Evolutionary conservation across 2,329 filamentous ascomycete genomes (phyloP).

Genomic region (Tolypocladium pustulatum): DNA sequence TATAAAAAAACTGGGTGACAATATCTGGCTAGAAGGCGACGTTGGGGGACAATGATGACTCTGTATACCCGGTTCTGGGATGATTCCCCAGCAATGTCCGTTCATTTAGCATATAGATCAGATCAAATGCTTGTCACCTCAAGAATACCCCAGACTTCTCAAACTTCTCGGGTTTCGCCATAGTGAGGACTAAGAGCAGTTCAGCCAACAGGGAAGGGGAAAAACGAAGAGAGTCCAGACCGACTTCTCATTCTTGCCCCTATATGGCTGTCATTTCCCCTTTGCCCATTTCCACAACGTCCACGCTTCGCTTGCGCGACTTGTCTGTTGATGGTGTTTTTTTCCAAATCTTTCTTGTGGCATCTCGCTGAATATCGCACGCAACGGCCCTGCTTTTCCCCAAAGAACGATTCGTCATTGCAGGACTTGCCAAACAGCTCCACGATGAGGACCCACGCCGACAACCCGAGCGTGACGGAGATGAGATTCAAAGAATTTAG

Average conservation of each 20-base stretch:
- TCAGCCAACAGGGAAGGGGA: background rate
- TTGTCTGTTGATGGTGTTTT: constrained; percentile 12
- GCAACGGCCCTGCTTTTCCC: constrained; percentile 20
- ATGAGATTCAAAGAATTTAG: constrained; percentile 37
- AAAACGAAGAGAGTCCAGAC: background rate
- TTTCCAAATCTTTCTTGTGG: constrained; percentile 25
- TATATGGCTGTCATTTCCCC: constrained; percentile 13
- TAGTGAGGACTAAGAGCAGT: background rate
- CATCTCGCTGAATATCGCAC: constrained; percentile 31
- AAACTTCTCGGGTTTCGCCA: background rate
- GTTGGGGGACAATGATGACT: background rate
- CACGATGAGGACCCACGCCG: constrained; percentile 33
- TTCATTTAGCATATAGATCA: background rate
- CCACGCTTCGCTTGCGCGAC: constrained; percentile 12
- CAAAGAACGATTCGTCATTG: constrained; percentile 31
- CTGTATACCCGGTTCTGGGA: background rate
- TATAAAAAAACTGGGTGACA: no score
- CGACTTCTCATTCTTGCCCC: background rate
- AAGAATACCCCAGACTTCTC: background rate
- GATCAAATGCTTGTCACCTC: background rate
- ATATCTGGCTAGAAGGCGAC: background rate
- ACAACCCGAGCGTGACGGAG: constrained; percentile 30
- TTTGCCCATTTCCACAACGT: constrained; percentile 11
- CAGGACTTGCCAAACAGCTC: constrained; percentile 40
- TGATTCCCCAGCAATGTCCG: background rate